Base-by-base conservation (phyloP, 441 rosid species). In the Erodium chrysanthum region DNA sequence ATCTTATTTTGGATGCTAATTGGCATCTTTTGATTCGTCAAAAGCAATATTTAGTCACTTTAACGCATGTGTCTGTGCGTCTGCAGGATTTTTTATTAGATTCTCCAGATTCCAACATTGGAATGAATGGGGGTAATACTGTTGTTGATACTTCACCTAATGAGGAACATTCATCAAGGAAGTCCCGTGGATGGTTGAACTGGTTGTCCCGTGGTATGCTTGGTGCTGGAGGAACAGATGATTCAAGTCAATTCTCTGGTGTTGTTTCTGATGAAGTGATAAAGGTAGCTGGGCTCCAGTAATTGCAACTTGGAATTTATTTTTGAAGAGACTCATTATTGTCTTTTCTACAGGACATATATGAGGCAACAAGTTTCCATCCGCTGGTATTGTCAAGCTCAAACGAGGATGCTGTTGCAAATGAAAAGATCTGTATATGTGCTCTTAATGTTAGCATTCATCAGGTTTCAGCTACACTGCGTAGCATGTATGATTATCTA, bases 131-230 rank as follows among this genome's bases (percentile, higher is more conserved):
- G 56, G 74, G 76, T 66, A 66, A 64, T 75, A n/a, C 22, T 29
- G 73, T 78, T 35, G 63, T 73, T 50, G 91, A 85, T 74, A 92
- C 82, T 75, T 80, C 84, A 58, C 83, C 68, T 64, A 84, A 78
- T 74, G 90, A 86, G 70, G 92, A 81, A 62, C 87, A 60, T 20
- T 75, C 75, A 50, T 79, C 79, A n/a, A 83, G 83, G 75, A 84
- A 81, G 81, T 84, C 97, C 20, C 84, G 86, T 70, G 97, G 98
- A 71, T 93, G 98, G 98, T 83, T 91, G 82, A 93, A 93, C 74
- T 91, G 97, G 97, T 83, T 93, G 69, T 93, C 98, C 42, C 90
- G 95, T 69, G 97, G 98, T 69, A 91, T 93, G 97, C 97, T 91
- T 71, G 97, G 98, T 80, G 98, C 98, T 69, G 97, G 95, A 67